Conservation (phyloP, 495 filamentous ascomycete species). For the Clohesyomyces aquaticus region DNA sequence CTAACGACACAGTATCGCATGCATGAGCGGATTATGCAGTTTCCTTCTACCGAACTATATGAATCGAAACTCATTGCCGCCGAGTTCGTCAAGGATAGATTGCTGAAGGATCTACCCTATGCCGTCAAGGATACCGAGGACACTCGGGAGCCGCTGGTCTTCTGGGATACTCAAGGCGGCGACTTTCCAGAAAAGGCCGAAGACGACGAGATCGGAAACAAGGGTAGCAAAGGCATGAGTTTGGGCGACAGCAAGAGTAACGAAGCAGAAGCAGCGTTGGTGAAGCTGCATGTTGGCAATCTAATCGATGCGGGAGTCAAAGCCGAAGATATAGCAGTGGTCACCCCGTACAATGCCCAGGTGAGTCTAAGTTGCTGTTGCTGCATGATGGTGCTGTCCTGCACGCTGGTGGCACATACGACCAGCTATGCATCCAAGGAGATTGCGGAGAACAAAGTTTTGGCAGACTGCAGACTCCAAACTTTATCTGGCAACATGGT, state of each 20-base stretch:
- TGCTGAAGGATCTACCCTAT: conserved; percentile 80
- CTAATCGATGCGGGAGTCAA: conserved; percentile 78
- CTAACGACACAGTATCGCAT: conserved; percentile 98
- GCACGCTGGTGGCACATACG: neutral
- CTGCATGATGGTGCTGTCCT: conserved; percentile 7
- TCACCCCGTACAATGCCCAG: conserved; percentile 97
- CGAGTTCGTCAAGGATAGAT: conserved; percentile 70
- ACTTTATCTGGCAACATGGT: neutral
- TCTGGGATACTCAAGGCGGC: conserved; percentile 95
- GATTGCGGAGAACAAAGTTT: no score
- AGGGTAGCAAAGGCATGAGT: conserved; percentile 55
- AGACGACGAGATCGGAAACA: conserved; percentile 56
- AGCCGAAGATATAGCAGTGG: conserved; percentile 83
- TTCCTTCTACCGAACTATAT: conserved; percentile 89
- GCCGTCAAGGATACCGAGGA: conserved; percentile 81
- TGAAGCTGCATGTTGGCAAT: conserved; percentile 70
- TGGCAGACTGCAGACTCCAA: no score
- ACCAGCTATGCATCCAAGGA: neutral
- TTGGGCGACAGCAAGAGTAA: conserved; percentile 92
- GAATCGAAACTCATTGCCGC: conserved; percentile 77
- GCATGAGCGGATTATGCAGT: conserved; percentile 93
- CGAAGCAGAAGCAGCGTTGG: conserved; percentile 83
- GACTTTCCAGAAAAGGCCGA: conserved; percentile 73
- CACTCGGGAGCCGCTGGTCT: conserved; percentile 83
- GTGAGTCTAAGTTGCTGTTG: conserved; percentile 48